These are phyloP conservation scores for Theileria annulata DNA, from an alignment of 169 alveolate species.

Conservation along the genomic window DNA sequence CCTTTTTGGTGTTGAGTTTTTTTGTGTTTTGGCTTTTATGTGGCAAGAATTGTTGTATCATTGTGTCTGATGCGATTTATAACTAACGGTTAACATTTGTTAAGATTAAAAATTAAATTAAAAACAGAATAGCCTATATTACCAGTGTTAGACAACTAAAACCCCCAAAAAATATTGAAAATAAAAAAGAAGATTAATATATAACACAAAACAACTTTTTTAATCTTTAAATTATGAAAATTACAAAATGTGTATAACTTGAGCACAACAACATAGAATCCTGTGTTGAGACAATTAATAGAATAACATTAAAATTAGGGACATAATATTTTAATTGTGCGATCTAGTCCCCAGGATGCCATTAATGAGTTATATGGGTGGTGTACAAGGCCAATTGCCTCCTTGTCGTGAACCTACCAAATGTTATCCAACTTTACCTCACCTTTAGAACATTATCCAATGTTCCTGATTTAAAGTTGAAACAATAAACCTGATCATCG, in stretches of 20 bases:
- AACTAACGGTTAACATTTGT: too few relatives aligned
- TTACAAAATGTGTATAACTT: neutral
- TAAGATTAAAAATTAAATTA: neutral
- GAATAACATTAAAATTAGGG: conserved; percentile 31
- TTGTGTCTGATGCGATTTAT: too few relatives aligned
- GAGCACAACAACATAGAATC: neutral
- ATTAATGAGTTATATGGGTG: conserved; percentile 58
- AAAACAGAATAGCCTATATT: too few relatives aligned
- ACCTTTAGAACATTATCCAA: conserved; percentile 65
- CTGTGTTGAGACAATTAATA: neutral
- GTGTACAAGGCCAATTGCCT: conserved; percentile 61
- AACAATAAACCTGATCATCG: conserved; percentile 68
- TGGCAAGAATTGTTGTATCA: too few relatives aligned
- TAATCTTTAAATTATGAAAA: neutral
- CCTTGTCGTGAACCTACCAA: conserved; percentile 58
- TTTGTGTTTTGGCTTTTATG: neutral
- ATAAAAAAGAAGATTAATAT: neutral
- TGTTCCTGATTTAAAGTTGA: conserved; percentile 61
- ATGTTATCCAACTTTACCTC: conserved; percentile 24
- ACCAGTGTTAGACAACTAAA: too few relatives aligned
- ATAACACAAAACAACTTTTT: neutral
- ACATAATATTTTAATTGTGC: conserved; percentile 61
- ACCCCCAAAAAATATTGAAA: neutral
- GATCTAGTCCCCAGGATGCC: conserved; percentile 64
- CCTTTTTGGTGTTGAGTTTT: conserved; percentile 38